phyloP scores from a whole-genome alignment of 2,329 filamentous ascomycete species.

The Fusarium sp. region DNA sequence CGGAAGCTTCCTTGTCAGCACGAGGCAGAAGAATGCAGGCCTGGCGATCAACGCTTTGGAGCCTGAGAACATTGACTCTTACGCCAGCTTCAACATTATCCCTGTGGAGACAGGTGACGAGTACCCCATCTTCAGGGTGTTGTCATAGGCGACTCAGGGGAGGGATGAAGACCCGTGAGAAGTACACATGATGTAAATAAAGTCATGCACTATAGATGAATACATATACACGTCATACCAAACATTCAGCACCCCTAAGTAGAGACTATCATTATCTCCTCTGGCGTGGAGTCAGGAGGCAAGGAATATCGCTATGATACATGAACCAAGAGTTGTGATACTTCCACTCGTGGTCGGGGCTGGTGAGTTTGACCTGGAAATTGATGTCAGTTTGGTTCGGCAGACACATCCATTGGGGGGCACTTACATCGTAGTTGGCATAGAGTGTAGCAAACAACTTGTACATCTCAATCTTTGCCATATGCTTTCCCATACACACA shows the following conservation, averaged over 20 bases:
- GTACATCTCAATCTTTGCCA: constrained; percentile 34
- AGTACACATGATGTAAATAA: neutral
- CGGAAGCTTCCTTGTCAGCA: constrained; percentile 46
- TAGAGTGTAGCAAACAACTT: constrained; percentile 32
- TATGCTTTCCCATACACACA: constrained; percentile 32
- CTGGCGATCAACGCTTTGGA: constrained; percentile 45
- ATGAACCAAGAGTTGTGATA: constrained; percentile 36
- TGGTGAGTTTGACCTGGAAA: constrained; percentile 11
- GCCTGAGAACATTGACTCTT: constrained; percentile 49
- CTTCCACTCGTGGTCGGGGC: constrained; percentile 14
- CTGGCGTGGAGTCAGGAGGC: constrained; percentile 12
- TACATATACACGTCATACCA: neutral
- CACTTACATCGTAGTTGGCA: constrained; percentile 26
- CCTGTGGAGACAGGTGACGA: constrained; percentile 44
- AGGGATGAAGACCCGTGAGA: neutral
- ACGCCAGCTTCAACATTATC: constrained; percentile 45
- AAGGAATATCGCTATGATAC: constrained; percentile 34
- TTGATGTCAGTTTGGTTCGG: neutral
- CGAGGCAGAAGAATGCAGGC: constrained; percentile 46
- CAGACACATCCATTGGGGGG: no score
- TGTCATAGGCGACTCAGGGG: neutral
- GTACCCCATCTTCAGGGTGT: constrained; percentile 44
- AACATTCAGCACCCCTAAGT: neutral
- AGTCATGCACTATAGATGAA: neutral
- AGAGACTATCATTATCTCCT: neutral